A percentile compares a stretch with the other conserved stretches of the same genome.
These are phyloP conservation scores for Penicillium nordicum DNA, from an alignment of 2,329 filamentous ascomycete species.

Conservation along the genomic window DNA sequence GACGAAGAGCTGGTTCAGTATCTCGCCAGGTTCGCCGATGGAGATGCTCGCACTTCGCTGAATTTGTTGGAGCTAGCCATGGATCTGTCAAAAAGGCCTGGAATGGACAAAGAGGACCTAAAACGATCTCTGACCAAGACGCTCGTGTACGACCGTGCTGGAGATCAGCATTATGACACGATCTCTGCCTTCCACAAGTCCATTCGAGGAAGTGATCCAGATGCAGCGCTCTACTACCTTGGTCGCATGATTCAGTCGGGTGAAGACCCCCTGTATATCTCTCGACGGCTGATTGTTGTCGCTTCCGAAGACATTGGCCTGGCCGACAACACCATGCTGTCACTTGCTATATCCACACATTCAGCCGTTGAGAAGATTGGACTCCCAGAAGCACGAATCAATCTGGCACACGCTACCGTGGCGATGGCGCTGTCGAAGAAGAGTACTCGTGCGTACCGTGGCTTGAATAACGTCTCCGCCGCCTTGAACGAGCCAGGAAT, in stretches of 20 bases:
- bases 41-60: slow-evolving; percentile 86
- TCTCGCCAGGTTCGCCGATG: slow-evolving; percentile 81
- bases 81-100: slow-evolving; percentile 63
- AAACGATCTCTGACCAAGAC: slow-evolving; percentile 85
- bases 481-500: slow-evolving; percentile 80
- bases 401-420: slow-evolving; percentile 80
- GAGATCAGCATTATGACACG: slow-evolving; percentile 96
- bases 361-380: slow-evolving; percentile 89
- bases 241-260: slow-evolving; percentile 93
- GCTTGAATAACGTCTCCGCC: slow-evolving; percentile 72
- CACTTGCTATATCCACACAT: slow-evolving; percentile 80
- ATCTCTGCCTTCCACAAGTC: slow-evolving; percentile 98
- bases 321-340: slow-evolving; percentile 78
- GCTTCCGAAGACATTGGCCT: slow-evolving; percentile 91
- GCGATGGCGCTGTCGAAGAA: slow-evolving; percentile 79
- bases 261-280: slow-evolving; percentile 89
- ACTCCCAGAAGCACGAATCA: slow-evolving; percentile 91
- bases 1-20: slow-evolving; percentile 76
- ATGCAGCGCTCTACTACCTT: slow-evolving; percentile 91
- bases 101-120: slow-evolving; percentile 70
- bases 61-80: slow-evolving; percentile 90
- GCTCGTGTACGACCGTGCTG: slow-evolving; percentile 87
- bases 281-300: slow-evolving; percentile 88
- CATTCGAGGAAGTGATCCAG: slow-evolving; percentile 78
- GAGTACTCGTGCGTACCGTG: slow-evolving; percentile 81